phyloP scores from a whole-genome alignment of 2,329 filamentous ascomycete genomes.

The Botryotinia globosa region DNA sequence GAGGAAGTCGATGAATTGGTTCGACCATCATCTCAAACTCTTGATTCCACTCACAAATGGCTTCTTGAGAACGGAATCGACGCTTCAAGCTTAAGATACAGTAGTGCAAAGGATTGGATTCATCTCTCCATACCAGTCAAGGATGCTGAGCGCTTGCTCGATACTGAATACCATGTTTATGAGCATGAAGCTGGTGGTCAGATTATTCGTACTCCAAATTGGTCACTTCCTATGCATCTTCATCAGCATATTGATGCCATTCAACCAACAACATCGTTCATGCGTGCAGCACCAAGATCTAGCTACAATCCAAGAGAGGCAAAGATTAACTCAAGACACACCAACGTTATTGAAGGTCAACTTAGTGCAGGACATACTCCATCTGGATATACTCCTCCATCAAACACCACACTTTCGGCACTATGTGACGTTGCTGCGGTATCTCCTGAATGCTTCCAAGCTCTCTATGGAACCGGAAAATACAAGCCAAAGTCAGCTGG shows the following conservation, averaged over 20 bases:
- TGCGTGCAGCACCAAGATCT: slow-evolving; percentile 37
- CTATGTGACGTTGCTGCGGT: slow-evolving; percentile 61
- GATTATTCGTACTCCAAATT: slow-evolving; percentile 51
- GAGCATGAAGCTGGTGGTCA: slow-evolving; percentile 52
- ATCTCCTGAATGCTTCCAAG: slow-evolving; percentile 29
- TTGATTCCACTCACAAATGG: slow-evolving; percentile 54
- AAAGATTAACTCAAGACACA: slow-evolving; percentile 11
- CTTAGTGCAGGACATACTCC: neutral
- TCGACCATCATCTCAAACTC: slow-evolving; percentile 50
- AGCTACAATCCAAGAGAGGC: neutral
- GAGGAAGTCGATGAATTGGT: slow-evolving; percentile 53
- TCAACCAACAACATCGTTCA: slow-evolving; percentile 60
- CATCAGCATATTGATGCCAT: slow-evolving; percentile 58
- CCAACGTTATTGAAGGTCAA: slow-evolving; percentile 13
- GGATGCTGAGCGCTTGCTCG: slow-evolving; percentile 51
- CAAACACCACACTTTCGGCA: slow-evolving; percentile 31
- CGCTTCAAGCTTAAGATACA: slow-evolving; percentile 44
- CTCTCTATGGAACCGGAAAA: slow-evolving; percentile 26
- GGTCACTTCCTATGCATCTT: slow-evolving; percentile 57
- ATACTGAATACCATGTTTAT: slow-evolving; percentile 52
- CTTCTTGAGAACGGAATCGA: slow-evolving; percentile 51
- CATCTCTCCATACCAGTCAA: slow-evolving; percentile 51
- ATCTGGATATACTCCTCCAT: slow-evolving; percentile 36
- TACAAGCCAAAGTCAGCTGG: slow-evolving; percentile 26
- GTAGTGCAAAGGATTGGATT: slow-evolving; percentile 57